Evolutionary conservation across 208 protist species (phyloP).

Genomic region (Acanthamoeba triangularis): DNA sequence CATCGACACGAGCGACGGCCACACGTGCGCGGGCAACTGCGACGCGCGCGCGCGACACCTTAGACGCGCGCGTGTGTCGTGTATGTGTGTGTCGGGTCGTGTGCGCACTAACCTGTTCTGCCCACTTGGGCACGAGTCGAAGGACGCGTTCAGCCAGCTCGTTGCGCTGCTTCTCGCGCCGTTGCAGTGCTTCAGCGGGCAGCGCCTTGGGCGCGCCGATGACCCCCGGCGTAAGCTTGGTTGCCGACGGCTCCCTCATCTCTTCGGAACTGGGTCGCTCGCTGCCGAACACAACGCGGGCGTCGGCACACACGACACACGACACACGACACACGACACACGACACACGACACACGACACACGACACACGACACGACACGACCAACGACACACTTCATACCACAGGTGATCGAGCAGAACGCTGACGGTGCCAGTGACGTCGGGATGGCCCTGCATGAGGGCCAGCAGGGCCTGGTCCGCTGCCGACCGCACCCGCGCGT

Average conservation of each 20-base stretch:
- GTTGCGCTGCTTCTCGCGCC: background rate
- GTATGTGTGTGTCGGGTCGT: background rate
- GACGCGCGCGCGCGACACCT: background rate
- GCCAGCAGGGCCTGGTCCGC: slow-evolving; percentile 39
- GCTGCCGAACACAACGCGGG: background rate
- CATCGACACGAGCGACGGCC: slow-evolving; percentile 16
- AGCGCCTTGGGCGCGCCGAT: slow-evolving; percentile 19
- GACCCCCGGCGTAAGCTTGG: background rate
- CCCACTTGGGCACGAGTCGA: slow-evolving; percentile 63
- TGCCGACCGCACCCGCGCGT: slow-evolving; percentile 48
- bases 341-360: no score
- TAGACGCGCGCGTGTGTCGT: background rate
- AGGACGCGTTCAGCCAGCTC: slow-evolving; percentile 29
- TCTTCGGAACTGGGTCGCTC: background rate
- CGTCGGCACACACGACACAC: no score
- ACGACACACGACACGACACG: no score
- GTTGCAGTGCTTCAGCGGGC: background rate
- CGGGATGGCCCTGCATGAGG: slow-evolving; percentile 1
- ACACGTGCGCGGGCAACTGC: slow-evolving; percentile 60
- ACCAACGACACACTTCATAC: background rate
- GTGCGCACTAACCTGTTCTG: background rate
- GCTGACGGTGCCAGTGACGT: background rate
- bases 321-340: no score
- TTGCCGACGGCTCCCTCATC: background rate
- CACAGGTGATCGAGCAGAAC: background rate